Evolutionary conservation across 257 asterid genomes (phyloP).

Genomic region (Solanum clarkiae): DNA sequence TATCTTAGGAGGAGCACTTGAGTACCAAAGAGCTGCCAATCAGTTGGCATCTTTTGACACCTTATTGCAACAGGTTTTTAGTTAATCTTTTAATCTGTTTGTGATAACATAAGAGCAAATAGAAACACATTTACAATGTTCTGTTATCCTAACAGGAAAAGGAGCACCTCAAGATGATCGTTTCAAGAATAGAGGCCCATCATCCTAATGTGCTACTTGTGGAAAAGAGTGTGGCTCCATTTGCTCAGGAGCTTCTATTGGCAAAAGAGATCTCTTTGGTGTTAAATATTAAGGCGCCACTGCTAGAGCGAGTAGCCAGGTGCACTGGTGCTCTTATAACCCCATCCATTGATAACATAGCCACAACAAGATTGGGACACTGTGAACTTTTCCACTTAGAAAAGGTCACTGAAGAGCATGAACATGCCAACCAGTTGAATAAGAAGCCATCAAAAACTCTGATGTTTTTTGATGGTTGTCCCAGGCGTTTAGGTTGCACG

Average conservation of each 20-base stretch:
- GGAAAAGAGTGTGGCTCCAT: conserved; percentile 85
- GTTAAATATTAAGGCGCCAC: conserved; percentile 62
- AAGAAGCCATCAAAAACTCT: conserved; percentile 72
- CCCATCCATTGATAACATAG: conserved; percentile 68
- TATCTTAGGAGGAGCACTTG: conserved; percentile 87
- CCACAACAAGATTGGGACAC: conserved; percentile 62
- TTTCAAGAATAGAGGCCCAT: conserved; percentile 75
- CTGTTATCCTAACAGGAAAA: conserved; percentile 48
- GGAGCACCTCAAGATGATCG: conserved; percentile 65
- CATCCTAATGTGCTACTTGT: conserved; percentile 91
- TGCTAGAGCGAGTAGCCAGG: conserved; percentile 79
- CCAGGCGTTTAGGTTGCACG: conserved; percentile 97
- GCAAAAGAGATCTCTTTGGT: conserved; percentile 91
- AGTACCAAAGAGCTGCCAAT: conserved; percentile 75
- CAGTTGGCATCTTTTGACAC: conserved; percentile 88
- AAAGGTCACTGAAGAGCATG: conserved; percentile 67
- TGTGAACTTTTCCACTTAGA: conserved; percentile 84
- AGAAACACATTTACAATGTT: background rate
- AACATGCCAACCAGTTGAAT: conserved; percentile 53
- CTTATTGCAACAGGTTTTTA: conserved; percentile 65
- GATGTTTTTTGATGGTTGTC: conserved; percentile 96
- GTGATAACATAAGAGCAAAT: conserved; percentile 2
- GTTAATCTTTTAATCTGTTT: background rate
- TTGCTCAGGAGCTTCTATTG: conserved; percentile 73
- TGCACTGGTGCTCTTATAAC: conserved; percentile 80